Percentiles rank a stretch among this genome's conserved stretches.
Evolutionary conservation across 257 asterid genomes (phyloP).

Genomic region (Scutellaria galericulata): DNA sequence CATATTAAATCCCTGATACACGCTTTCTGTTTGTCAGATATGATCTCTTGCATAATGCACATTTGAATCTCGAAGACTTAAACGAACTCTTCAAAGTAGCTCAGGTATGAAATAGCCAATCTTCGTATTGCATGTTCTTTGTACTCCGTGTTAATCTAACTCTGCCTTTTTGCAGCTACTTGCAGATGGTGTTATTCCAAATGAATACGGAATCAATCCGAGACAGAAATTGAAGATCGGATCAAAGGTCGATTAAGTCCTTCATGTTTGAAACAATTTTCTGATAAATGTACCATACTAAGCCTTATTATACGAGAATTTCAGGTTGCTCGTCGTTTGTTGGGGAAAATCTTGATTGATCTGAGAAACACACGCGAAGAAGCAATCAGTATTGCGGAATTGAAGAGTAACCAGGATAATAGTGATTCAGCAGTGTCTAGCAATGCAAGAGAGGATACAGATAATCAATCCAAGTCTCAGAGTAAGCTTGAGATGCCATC

Average conservation of each 20-base stretch:
- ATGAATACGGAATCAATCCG: slow-evolving; percentile 95
- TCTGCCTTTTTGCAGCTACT: slow-evolving; percentile 60
- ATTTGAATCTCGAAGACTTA: slow-evolving; percentile 76
- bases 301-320: slow-evolving; percentile 19
- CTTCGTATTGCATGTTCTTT: slow-evolving; percentile 24
- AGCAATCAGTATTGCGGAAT: slow-evolving; percentile 83
- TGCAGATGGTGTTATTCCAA: slow-evolving; percentile 98
- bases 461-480: slow-evolving; percentile 50
- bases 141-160: slow-evolving; percentile 1
- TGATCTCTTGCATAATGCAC: slow-evolving; percentile 97
- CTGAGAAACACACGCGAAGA: slow-evolving; percentile 88
- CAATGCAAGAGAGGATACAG: slow-evolving; percentile 64
- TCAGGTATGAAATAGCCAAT: slow-evolving; percentile 61
- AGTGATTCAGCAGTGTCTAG: slow-evolving; percentile 37
- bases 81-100: slow-evolving; percentile 90
- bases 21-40: slow-evolving; percentile 56
- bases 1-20: neutral
- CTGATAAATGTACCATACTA: slow-evolving; percentile 2
- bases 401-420: slow-evolving; percentile 72
- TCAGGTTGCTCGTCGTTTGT: slow-evolving; percentile 92
- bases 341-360: slow-evolving; percentile 90
- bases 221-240: slow-evolving; percentile 87
- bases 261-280: slow-evolving; percentile 4
- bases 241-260: slow-evolving; percentile 62
- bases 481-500: slow-evolving; percentile 51